Evolutionary conservation across 371 early-diverging fungal genomes (phyloP).

Genomic region (Nematocida sp.): DNA sequence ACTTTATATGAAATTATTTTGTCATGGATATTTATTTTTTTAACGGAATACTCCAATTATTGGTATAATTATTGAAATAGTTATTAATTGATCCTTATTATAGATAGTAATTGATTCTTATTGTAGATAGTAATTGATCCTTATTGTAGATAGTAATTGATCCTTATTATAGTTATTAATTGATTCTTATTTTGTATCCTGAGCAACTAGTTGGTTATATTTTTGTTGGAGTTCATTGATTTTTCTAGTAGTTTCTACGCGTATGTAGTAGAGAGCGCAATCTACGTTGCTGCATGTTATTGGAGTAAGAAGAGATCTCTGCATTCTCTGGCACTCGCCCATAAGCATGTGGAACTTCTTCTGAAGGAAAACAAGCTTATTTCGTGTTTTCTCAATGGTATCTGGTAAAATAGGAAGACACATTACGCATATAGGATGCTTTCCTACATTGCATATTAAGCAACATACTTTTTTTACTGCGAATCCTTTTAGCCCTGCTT

Average conservation of each 20-base stretch:
- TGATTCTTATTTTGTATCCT: no score
- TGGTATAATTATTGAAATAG: no score
- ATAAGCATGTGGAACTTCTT: constrained; percentile 79
- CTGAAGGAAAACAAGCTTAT: constrained; percentile 72
- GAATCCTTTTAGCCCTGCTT: constrained; percentile 75
- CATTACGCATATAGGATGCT: constrained; percentile 71
- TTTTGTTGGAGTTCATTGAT: constrained; percentile 71
- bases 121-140: no score
- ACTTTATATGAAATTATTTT: not conserved
- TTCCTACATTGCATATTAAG: constrained; percentile 81
- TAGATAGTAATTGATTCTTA: no score
- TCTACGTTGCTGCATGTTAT: constrained; percentile 92
- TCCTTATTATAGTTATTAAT: no score
- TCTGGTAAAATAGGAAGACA: constrained; percentile 71
- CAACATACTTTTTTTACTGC: constrained; percentile 80
- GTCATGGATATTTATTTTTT: no score
- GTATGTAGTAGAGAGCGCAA: constrained; percentile 96
- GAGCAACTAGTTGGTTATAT: constrained; percentile 64
- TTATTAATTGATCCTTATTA: no score
- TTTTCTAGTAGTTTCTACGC: constrained; percentile 92
- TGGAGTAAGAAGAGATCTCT: constrained; percentile 87
- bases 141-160: no score
- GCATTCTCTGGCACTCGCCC: constrained; percentile 98
- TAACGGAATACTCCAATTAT: no score
- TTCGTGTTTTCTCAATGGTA: constrained; percentile 72